A percentile compares a stretch with the other conserved stretches of the same genome.
These are phyloP conservation scores for Liquidambar formosana DNA, from an alignment of 164 flowering plant species.

Conservation along the genomic window DNA sequence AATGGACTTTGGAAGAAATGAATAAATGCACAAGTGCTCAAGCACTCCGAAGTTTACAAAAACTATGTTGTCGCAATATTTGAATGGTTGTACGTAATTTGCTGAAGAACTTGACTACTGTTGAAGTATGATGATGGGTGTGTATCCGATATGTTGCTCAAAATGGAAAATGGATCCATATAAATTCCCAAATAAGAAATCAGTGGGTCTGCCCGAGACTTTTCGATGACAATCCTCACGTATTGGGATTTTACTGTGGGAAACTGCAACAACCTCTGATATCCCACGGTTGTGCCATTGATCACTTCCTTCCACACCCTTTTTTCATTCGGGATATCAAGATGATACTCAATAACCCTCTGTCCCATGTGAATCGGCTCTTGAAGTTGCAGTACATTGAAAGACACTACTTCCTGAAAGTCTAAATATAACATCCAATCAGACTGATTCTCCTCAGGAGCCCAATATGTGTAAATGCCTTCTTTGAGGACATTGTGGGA, in stretches of 20 bases:
- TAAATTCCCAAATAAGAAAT: conserved; percentile 66
- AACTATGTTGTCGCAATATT: conserved; percentile 12
- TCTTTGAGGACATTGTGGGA: conserved; percentile 55
- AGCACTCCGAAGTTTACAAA: not conserved
- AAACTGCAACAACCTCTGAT: conserved; percentile 64
- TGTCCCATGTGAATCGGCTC: conserved; percentile 98
- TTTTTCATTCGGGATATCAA: conserved; percentile 43
- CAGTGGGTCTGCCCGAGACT: conserved; percentile 72
- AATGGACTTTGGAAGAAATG: no score
- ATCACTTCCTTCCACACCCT: conserved; percentile 53
- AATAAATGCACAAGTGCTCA: not conserved
- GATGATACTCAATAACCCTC: conserved; percentile 58
- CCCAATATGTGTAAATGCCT: conserved; percentile 75
- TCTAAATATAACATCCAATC: conserved; percentile 58
- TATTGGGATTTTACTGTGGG: conserved; percentile 38
- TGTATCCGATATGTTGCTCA: conserved; percentile 14
- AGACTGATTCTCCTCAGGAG: conserved; percentile 58
- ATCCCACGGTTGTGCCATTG: conserved; percentile 82
- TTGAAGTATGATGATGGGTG: conserved; percentile 22
- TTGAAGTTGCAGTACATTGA: conserved; percentile 77
- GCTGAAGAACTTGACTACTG: conserved; percentile 36
- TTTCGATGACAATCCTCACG: conserved; percentile 63
- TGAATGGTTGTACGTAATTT: conserved; percentile 24
- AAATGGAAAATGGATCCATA: conserved; percentile 50
- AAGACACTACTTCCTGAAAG: conserved; percentile 38